phyloP scores from a whole-genome alignment of 169 alveolate species.

The Babesia bigemina region DNA sequence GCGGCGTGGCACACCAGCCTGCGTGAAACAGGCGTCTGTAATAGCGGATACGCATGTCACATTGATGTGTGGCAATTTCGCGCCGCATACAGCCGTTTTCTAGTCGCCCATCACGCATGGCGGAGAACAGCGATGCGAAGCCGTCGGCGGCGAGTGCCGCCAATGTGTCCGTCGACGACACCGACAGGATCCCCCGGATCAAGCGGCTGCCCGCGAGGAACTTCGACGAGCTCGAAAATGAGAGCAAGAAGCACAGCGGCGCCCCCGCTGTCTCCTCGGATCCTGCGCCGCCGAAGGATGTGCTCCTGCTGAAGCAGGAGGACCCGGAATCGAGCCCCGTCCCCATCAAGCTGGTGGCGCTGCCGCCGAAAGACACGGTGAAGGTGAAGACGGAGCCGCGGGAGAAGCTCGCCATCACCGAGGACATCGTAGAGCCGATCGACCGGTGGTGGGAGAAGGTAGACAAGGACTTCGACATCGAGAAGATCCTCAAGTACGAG shows the following conservation, averaged over 20 bases:
- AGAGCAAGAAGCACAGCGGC: neutral
- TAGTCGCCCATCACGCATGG: neutral
- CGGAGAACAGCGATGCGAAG: neutral
- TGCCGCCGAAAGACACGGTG: neutral
- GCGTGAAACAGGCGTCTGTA: neutral
- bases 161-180: neutral
- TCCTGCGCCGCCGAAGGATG: neutral
- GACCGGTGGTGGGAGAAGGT: conserved; percentile 87
- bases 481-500: conserved; percentile 69
- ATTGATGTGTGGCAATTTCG: neutral
- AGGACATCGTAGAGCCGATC: conserved; percentile 81
- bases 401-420: conserved; percentile 51
- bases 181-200: neutral
- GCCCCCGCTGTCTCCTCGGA: neutral
- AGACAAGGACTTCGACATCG: conserved; percentile 61
- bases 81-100: neutral
- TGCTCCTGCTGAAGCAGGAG: conserved; percentile 6
- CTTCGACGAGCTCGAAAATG: neutral
- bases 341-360: conserved; percentile 16
- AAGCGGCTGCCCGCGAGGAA: neutral
- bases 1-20: no score
- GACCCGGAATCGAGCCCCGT: conserved; percentile 9
- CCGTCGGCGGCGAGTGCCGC: no score
- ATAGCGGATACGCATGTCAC: neutral
- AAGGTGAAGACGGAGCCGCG: conserved; percentile 50